These are phyloP conservation scores for Sclerotinia minor DNA, from an alignment of 2,329 filamentous ascomycete genomes.

Conservation along the genomic window DNA sequence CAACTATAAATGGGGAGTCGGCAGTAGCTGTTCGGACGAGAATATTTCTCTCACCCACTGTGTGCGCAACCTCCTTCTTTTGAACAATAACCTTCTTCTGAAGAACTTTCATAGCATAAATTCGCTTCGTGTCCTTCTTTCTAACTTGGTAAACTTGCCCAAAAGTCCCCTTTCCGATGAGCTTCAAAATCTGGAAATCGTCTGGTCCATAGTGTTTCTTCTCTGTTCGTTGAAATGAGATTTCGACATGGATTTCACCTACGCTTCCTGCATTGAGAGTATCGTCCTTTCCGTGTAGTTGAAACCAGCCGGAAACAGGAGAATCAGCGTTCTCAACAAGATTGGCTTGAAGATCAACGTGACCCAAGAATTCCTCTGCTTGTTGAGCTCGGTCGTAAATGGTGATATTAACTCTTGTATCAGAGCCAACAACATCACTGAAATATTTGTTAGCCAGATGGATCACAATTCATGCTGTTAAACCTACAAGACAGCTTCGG, in stretches of 20 bases:
- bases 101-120: slow-evolving; percentile 98
- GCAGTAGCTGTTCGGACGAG: slow-evolving; percentile 93
- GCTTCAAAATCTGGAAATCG: slow-evolving; percentile 92
- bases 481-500: slow-evolving; percentile 89
- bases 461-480: slow-evolving; percentile 16
- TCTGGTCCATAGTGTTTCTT: slow-evolving; percentile 91
- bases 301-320: slow-evolving; percentile 81
- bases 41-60: slow-evolving; percentile 94
- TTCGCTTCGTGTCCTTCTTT: slow-evolving; percentile 92
- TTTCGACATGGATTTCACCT: slow-evolving; percentile 86
- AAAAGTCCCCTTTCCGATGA: slow-evolving; percentile 98
- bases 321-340: slow-evolving; percentile 64
- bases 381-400: slow-evolving; percentile 82
- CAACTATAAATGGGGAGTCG: slow-evolving; percentile 96
- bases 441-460: slow-evolving; percentile 25
- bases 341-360: slow-evolving; percentile 77
- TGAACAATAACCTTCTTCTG: slow-evolving; percentile 99
- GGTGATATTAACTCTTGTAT: slow-evolving; percentile 88
- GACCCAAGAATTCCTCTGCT: slow-evolving; percentile 87
- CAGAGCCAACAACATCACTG: slow-evolving; percentile 89
- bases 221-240: slow-evolving; percentile 81
- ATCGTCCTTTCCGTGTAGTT: slow-evolving; percentile 66
- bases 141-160: slow-evolving; percentile 98
- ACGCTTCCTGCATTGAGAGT: slow-evolving; percentile 64
- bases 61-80: slow-evolving; percentile 98